A percentile compares a stretch with the other conserved stretches of the same genome.
Conservation (phyloP, 2,329 filamentous ascomycete genomes). For the Arachnomyces sp. region DNA sequence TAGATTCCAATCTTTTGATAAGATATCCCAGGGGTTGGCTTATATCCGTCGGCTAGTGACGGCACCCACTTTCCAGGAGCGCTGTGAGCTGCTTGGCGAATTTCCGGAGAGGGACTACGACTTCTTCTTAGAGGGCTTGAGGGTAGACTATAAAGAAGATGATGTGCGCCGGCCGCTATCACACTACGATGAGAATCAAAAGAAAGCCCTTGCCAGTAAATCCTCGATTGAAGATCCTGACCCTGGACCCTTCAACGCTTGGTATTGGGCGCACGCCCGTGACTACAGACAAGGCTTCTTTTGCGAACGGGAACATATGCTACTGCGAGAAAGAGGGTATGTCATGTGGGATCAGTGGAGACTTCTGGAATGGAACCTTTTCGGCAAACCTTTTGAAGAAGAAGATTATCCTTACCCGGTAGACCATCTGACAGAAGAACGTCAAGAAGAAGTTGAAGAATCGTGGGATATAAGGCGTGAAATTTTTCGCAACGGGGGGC, state of each 20-base stretch:
- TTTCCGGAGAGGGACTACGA: neutral
- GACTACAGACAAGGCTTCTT: slow-evolving; percentile 1
- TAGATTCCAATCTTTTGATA: too few species aligned
- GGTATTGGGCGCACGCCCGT: slow-evolving; percentile 5
- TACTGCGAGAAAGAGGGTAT: slow-evolving; percentile 6
- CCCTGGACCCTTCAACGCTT: slow-evolving; percentile 5
- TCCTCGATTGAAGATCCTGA: slow-evolving; percentile 4
- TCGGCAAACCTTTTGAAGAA: neutral
- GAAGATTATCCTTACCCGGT: neutral
- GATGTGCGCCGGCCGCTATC: slow-evolving; percentile 1
- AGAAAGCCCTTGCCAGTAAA: neutral
- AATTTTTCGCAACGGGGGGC: slow-evolving; percentile 5
- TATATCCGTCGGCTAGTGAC: slow-evolving; percentile 2
- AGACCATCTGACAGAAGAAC: too few species aligned
- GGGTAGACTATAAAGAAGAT: neutral
- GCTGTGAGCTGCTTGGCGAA: slow-evolving; percentile 2
- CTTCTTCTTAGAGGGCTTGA: slow-evolving; percentile 2
- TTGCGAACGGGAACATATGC: neutral
- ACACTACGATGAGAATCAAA: slow-evolving; percentile 1
- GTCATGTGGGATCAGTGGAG: slow-evolving; percentile 10
- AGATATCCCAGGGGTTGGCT: slow-evolving; percentile 7
- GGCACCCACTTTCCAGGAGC: slow-evolving; percentile 7
- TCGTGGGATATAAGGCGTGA: slow-evolving; percentile 2
- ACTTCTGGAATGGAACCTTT: slow-evolving; percentile 8
- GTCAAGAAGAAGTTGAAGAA: neutral